These are phyloP conservation scores for Hemisphaericaspora lyxosophila DNA, from an alignment of 1,139 yeast genomes.

Conservation along the genomic window DNA sequence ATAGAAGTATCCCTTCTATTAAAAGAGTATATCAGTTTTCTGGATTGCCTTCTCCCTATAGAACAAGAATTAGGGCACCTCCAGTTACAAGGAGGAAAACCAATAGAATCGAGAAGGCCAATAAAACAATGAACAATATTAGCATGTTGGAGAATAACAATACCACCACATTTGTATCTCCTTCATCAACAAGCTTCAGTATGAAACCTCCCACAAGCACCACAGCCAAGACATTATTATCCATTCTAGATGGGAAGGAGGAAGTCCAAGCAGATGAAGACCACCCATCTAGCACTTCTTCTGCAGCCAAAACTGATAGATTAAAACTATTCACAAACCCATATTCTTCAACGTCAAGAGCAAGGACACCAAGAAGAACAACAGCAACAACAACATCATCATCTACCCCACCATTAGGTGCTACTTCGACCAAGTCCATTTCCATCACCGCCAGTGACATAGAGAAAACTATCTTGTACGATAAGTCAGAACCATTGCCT, in stretches of 20 bases:
- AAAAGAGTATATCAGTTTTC: conserved; percentile 61
- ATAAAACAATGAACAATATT: conserved; percentile 9
- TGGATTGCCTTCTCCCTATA: conserved; percentile 64
- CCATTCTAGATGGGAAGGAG: conserved; percentile 52
- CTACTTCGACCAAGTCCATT: conserved; percentile 1
- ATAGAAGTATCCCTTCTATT: conserved; percentile 32
- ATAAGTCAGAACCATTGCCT: conserved; percentile 31
- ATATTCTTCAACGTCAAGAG: conserved; percentile 11
- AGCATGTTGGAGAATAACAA: conserved; percentile 1
- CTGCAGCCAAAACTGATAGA: not conserved
- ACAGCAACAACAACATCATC: not conserved
- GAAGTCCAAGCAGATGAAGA: conserved; percentile 9
- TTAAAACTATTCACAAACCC: conserved; percentile 14
- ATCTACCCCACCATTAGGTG: not conserved
- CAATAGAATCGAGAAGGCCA: conserved; percentile 10
- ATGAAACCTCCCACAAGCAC: conserved; percentile 34
- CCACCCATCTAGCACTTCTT: not conserved
- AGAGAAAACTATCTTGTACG: conserved; percentile 35
- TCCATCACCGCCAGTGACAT: conserved; percentile 38
- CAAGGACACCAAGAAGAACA: conserved; percentile 6
- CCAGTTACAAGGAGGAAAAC: conserved; percentile 16
- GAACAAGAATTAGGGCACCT: conserved; percentile 46
- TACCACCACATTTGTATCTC: not conserved
- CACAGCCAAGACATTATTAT: conserved; percentile 65
- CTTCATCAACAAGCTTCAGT: conserved; percentile 1